Percentiles rank a stretch among this genome's conserved stretches.
These are phyloP conservation scores for Penicillium sp. DNA, from an alignment of 2,329 filamentous ascomycete genomes.

Conservation along the genomic window DNA sequence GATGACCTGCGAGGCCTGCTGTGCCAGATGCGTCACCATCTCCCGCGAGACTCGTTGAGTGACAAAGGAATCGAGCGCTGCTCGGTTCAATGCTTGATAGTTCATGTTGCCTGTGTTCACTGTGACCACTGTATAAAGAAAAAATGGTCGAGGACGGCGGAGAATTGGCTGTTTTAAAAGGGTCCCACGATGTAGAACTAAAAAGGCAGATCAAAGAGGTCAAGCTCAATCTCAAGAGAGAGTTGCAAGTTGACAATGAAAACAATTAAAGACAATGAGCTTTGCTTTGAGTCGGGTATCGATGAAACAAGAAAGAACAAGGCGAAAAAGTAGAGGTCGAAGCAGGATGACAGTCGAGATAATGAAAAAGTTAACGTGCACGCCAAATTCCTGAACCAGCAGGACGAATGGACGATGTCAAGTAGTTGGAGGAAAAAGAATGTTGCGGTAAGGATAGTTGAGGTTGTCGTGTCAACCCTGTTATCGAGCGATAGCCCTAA, in stretches of 20 bases:
- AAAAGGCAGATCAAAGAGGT: not conserved
- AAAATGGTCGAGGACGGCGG: not conserved
- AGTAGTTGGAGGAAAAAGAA: constrained; percentile 25
- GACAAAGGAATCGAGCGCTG: constrained; percentile 49
- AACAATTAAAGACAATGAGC: not conserved
- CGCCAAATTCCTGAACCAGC: constrained; percentile 29
- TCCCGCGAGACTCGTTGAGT: constrained; percentile 47
- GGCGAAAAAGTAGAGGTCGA: not conserved
- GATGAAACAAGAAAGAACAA: constrained; percentile 8
- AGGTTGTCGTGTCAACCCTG: constrained; percentile 38
- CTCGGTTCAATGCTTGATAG: constrained; percentile 34
- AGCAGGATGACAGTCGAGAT: not conserved
- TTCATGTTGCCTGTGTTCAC: constrained; percentile 11
- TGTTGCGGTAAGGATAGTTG: constrained; percentile 33
- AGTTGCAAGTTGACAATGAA: not conserved
- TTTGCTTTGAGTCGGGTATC: constrained; percentile 4
- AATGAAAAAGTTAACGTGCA: not conserved
- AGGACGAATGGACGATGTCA: constrained; percentile 20
- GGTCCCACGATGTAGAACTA: not conserved
- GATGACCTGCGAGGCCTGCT: constrained; percentile 49
- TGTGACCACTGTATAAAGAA: not conserved
- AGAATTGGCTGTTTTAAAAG: not conserved
- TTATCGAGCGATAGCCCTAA: constrained; percentile 31
- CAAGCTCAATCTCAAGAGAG: not conserved
- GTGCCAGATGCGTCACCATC: constrained; percentile 49